Base-by-base conservation (phyloP, 441 rosid species). In the Croton setiger region DNA sequence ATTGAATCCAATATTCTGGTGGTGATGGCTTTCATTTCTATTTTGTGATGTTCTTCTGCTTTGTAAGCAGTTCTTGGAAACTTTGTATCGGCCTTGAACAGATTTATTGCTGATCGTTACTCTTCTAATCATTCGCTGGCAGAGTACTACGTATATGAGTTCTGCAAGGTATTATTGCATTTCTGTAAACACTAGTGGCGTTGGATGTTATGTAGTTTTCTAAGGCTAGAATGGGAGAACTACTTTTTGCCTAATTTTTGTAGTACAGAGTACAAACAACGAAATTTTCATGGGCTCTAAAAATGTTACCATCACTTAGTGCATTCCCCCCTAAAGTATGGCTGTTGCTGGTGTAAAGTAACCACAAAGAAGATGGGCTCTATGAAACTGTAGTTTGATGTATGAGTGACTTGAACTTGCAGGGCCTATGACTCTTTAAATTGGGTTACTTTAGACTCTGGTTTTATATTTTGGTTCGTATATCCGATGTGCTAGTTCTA, bases 111-210 rank as follows among this genome's bases (percentile, higher is more conserved):
- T 1, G 99, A 92, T 74, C 98, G 89, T 51, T 95, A 90, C 76
- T 82, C 89, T 35, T 75, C 60, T 8, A 85, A 80, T 74, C 96
- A 86, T 80, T 85, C 95, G 0, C 93, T 95, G 39, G 87, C 98
- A 1, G 99, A 95, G 75, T 95, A 95, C 75, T 85, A 95, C 65
- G 99, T 92, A 53, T 95, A 95, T 37, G 99, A 95, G 79, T 95
- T 92, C 82, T 95, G 87, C 86, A 92, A 81, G 99, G 99, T 92
- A 88, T 36, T 52, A 53, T 31, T 67, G 52, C 12, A 35, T 56
- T 44, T 57, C 59, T 18, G 53, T 23, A 33, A 45, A 11, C n/a
- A 39, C 31, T 35, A 18, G 41, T 72, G n/a, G 39, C 43, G 15
- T 36, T 9, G 7, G 15, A 4, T 15, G 8, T 47, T 45, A n/a